Evolutionary conservation across 257 asterid genomes (phyloP).

Genomic region (Mitragyna speciosa): DNA sequence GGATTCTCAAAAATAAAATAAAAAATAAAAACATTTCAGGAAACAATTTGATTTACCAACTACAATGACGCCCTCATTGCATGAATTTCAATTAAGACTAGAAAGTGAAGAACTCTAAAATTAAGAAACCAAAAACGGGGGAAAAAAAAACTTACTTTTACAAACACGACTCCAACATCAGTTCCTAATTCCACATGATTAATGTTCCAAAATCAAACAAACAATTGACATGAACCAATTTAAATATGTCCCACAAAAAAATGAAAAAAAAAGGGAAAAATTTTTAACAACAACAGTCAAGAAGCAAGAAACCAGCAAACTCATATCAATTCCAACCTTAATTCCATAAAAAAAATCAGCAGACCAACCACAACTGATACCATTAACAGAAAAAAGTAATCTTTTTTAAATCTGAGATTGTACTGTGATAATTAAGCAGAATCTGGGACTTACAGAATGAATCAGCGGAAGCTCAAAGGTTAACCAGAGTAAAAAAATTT

Average conservation of each 20-base stretch:
- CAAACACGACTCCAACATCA: constrained; percentile 1
- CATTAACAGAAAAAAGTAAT: constrained; percentile 1
- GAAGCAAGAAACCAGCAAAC: not conserved
- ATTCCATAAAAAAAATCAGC: not conserved
- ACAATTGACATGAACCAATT: not conserved
- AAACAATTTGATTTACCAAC: not conserved
- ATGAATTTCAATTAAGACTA: not conserved
- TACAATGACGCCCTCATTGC: not conserved
- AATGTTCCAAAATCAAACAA: not conserved
- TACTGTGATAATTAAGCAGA: constrained; percentile 1
- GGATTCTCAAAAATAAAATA: no score
- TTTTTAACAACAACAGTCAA: not conserved
- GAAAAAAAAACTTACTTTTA: not conserved
- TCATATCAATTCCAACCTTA: not conserved
- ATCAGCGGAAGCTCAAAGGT: constrained; percentile 8
- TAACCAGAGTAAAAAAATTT: not conserved
- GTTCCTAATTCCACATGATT: not conserved
- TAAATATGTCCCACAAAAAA: not conserved
- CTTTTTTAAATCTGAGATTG: not conserved
- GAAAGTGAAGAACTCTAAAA: not conserved
- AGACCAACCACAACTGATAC: not conserved
- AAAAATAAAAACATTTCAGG: no score
- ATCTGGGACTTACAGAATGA: not conserved
- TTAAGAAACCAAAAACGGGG: not conserved
- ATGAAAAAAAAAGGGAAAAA: not conserved